Evolutionary conservation across 352 stramenopile genomes (phyloP).

Genomic region (Phytopythium litorale): DNA sequence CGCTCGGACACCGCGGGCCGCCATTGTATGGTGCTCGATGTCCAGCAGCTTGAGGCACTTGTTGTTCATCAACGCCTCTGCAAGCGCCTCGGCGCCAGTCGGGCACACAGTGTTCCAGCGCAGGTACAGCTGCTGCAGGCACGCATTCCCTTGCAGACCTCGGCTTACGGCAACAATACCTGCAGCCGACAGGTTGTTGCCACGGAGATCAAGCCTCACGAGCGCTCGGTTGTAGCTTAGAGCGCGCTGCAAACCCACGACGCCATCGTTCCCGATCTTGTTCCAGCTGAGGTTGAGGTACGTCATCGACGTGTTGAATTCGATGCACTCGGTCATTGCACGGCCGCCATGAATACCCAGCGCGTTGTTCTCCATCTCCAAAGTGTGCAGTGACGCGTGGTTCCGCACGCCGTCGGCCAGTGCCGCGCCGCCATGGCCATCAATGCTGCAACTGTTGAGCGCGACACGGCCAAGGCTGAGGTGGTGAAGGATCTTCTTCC

Average conservation of each 20-base stretch:
- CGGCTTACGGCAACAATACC: constrained; percentile 52
- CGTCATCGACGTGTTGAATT: constrained; percentile 52
- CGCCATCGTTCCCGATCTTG: constrained; percentile 56
- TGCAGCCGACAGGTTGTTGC: constrained; percentile 48
- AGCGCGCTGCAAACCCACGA: constrained; percentile 34
- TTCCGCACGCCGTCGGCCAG: constrained; percentile 65
- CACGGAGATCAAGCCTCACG: constrained; percentile 57
- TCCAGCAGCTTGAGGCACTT: constrained; percentile 59
- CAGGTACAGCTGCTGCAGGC: constrained; percentile 61
- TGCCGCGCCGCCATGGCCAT: constrained; percentile 40
- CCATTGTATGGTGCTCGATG: constrained; percentile 78
- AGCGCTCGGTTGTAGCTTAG: constrained; percentile 46
- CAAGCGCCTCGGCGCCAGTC: constrained; percentile 49
- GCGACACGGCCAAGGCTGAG: constrained; percentile 47
- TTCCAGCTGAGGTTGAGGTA: constrained; percentile 81
- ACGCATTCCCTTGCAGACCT: constrained; percentile 48
- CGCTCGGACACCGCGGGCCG: constrained; percentile 34
- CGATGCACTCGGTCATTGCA: constrained; percentile 56
- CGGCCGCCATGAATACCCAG: constrained; percentile 41
- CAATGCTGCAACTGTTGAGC: constrained; percentile 58
- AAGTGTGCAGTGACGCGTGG: constrained; percentile 47
- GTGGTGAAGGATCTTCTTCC: constrained; percentile 73
- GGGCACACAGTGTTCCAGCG: constrained; percentile 68
- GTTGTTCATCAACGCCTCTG: constrained; percentile 45
- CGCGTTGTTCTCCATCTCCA: constrained; percentile 72